Percentiles rank a stretch among this genome's conserved stretches.
Evolutionary conservation across 495 filamentous ascomycete genomes (phyloP).

Genomic region (Chaetomium cochliodes): DNA sequence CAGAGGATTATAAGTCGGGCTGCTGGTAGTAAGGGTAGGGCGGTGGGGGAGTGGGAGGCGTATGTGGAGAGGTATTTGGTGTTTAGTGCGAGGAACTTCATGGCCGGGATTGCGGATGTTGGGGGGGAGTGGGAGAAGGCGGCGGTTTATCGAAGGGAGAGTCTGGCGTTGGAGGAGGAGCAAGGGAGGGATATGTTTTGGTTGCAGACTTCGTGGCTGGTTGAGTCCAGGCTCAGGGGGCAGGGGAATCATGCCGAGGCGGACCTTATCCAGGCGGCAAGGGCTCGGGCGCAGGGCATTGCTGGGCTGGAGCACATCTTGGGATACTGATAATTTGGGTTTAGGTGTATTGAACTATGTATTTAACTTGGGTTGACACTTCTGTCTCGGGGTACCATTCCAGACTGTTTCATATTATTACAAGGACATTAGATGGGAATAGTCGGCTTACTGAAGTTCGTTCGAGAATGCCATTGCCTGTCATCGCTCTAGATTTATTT

Average conservation of each 20-base stretch:
- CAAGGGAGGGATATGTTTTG: conserved; percentile 32
- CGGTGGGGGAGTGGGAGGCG: conserved; percentile 2
- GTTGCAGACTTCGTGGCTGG: conserved; percentile 29
- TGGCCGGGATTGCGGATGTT: conserved; percentile 31
- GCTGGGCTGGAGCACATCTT: background rate
- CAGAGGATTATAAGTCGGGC: background rate
- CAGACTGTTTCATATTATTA: too few relatives aligned
- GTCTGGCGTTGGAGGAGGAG: conserved; percentile 16
- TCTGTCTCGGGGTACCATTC: too few relatives aligned
- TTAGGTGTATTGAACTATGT: background rate
- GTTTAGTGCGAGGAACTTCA: conserved; percentile 33
- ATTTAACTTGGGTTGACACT: too few relatives aligned
- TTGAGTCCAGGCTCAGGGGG: conserved; percentile 28
- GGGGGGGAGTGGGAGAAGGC: conserved; percentile 21
- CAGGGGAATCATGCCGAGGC: conserved; percentile 28
- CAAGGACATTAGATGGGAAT: too few relatives aligned
- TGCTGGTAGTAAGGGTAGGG: background rate
- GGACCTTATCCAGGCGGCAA: conserved; percentile 24
- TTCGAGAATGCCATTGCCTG: too few relatives aligned
- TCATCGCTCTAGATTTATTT: too few relatives aligned
- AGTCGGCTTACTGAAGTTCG: too few relatives aligned
- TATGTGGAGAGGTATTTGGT: conserved; percentile 35
- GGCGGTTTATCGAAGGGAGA: conserved; percentile 15
- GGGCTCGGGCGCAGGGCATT: conserved; percentile 4
- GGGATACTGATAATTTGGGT: background rate